Evolutionary conservation across 2,329 filamentous ascomycete genomes (phyloP).

Genomic region (Hawksworthiomyces lignivorus): DNA sequence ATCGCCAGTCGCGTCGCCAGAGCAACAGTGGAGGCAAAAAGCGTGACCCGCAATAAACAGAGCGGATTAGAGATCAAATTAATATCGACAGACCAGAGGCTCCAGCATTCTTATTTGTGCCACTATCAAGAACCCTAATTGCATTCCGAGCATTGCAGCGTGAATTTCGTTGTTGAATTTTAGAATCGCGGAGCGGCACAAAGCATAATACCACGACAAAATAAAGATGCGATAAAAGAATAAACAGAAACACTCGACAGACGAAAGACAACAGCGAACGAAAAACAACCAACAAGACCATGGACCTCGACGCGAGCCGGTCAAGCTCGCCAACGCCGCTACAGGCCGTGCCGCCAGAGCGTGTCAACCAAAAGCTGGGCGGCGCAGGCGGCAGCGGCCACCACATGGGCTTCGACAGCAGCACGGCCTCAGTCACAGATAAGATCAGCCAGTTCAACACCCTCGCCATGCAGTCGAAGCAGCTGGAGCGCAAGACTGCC

Average conservation of each 20-base stretch:
- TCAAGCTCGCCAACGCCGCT: slow-evolving; percentile 49
- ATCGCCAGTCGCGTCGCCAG: slow-evolving; percentile 11
- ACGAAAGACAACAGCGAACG: background rate
- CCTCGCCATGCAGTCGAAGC: slow-evolving; percentile 52
- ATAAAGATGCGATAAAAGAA: background rate
- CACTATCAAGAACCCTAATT: no score
- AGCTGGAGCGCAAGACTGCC: slow-evolving; percentile 55
- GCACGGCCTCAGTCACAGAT: slow-evolving; percentile 46
- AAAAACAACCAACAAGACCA: slow-evolving; percentile 16
- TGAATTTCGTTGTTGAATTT: no score
- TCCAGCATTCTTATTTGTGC: no score
- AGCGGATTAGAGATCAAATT: no score
- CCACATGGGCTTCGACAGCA: background rate
- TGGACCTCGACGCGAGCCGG: slow-evolving; percentile 40
- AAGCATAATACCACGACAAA: no score
- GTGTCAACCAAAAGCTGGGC: slow-evolving; percentile 44
- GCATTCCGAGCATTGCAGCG: no score
- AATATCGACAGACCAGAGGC: no score
- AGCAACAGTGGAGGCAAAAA: slow-evolving; percentile 10
- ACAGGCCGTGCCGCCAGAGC: slow-evolving; percentile 55
- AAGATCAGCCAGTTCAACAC: slow-evolving; percentile 68
- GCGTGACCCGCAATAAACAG: slow-evolving; percentile 15
- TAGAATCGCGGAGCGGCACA: no score
- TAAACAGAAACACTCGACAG: background rate
- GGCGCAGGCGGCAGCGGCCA: background rate